Conservation (phyloP, 139 green algal genomes). For the Auxenochlorella protothecoides region DNA sequence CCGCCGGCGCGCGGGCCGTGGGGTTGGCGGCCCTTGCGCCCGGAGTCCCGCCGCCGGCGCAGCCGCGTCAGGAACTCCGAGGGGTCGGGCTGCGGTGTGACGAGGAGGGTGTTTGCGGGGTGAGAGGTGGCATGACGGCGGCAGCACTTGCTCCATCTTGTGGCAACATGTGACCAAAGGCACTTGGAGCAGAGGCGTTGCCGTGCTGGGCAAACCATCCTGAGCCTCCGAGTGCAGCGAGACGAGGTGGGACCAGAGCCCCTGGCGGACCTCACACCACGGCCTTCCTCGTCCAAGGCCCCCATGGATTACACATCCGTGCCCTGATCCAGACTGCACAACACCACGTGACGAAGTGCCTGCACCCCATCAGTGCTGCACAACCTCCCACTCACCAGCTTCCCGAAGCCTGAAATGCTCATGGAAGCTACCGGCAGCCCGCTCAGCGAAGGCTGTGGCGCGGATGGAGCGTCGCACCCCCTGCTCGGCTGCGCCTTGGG, state of each 20-base stretch:
- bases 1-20: neutral
- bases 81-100: constrained; percentile 11
- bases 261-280: too few species aligned
- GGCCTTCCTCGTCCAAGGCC: neutral
- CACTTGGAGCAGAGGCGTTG: too few species aligned
- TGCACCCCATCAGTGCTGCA: too few species aligned
- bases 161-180: too few species aligned
- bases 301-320: neutral
- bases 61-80: constrained; percentile 4
- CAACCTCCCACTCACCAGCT: constrained; percentile 11
- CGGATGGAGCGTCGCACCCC: too few species aligned
- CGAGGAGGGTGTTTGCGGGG: neutral
- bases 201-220: too few species aligned
- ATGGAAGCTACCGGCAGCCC: constrained; percentile 13
- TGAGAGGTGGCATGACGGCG: too few species aligned
- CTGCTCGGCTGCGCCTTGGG: too few species aligned
- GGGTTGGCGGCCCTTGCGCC: neutral
- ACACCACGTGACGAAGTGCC: neutral
- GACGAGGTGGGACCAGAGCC: too few species aligned
- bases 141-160: too few species aligned
- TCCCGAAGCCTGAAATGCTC: constrained; percentile 19
- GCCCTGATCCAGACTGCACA: neutral
- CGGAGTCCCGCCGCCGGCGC: neutral
- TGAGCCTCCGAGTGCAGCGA: too few species aligned
- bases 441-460: too few species aligned